Evolutionary conservation across 208 protist genomes (phyloP).

Genomic region (Acanthamoeba quina): DNA sequence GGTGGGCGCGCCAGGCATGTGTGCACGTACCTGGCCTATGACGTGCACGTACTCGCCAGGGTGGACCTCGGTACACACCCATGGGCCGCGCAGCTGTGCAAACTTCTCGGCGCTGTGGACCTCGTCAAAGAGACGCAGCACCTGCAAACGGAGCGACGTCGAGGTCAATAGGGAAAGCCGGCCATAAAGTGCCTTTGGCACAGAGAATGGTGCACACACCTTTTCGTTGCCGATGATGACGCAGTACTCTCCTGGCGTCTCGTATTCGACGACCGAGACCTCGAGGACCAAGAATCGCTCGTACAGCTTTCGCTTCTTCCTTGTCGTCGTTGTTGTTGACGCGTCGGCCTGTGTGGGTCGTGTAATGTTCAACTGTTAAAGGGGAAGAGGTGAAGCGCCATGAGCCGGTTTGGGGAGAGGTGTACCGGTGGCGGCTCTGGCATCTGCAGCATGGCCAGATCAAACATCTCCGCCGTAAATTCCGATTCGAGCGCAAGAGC

Average conservation of each 20-base stretch:
- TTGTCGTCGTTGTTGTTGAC: too few species aligned
- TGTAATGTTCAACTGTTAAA: not conserved
- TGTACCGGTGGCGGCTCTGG: not conserved
- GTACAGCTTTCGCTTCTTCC: conserved; percentile 3
- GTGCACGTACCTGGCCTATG: conserved; percentile 27
- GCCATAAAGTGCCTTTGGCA: not conserved
- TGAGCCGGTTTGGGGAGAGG: not conserved
- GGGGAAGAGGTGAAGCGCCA: not conserved
- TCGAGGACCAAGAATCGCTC: conserved; percentile 60
- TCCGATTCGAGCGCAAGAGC: not conserved
- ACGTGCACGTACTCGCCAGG: conserved; percentile 65
- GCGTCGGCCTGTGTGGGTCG: not conserved
- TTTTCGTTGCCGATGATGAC: conserved; percentile 36
- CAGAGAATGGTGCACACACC: not conserved
- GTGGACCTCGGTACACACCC: conserved; percentile 23
- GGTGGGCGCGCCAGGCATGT: not conserved
- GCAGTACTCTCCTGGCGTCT: not conserved
- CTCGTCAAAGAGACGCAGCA: conserved; percentile 55
- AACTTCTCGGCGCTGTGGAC: conserved; percentile 31
- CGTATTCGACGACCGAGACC: conserved; percentile 2
- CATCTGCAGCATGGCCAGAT: conserved; percentile 50
- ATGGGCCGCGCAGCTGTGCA: conserved; percentile 8
- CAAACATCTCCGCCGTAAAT: conserved; percentile 64
- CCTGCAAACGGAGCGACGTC: not conserved
- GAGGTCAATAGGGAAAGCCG: not conserved